phyloP scores from a whole-genome alignment of 345 rosid species.

The Bretschneidera sinensis region DNA sequence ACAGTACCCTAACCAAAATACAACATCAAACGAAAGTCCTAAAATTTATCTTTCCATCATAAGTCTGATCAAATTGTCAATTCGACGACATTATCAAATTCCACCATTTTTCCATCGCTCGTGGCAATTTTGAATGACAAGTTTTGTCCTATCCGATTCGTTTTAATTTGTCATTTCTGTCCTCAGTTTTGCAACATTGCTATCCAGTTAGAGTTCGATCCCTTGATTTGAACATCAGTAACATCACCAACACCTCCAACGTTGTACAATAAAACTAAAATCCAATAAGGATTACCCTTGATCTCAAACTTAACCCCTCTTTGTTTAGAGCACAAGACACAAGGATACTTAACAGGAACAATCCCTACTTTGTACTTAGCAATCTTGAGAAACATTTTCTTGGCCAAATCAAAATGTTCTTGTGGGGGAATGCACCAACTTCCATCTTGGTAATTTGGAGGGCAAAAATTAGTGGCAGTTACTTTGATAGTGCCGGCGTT shows the following conservation, averaged over 20 bases:
- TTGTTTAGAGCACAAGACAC: constrained; percentile 23
- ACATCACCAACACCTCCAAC: constrained; percentile 21
- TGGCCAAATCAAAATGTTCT: constrained; percentile 35
- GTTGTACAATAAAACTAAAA: constrained; percentile 22
- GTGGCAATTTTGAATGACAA: constrained; percentile 33
- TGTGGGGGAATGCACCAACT: constrained; percentile 41
- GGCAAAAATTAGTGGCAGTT: constrained; percentile 57
- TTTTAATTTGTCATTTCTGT: constrained; percentile 27
- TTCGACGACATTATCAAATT: constrained; percentile 19
- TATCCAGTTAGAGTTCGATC: constrained; percentile 14
- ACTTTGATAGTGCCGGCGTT: constrained; percentile 30
- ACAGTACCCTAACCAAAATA: too few species aligned
- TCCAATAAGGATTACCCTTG: constrained; percentile 26
- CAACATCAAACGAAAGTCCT: too few species aligned
- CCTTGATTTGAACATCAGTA: constrained; percentile 3
- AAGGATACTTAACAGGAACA: constrained; percentile 26
- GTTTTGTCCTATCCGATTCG: constrained; percentile 20
- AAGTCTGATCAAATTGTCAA: constrained; percentile 17
- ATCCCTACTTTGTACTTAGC: constrained; percentile 31
- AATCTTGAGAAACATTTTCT: constrained; percentile 29
- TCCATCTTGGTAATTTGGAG: constrained; percentile 24
- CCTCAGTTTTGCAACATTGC: constrained; percentile 41
- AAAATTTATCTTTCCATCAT: constrained; percentile 17
- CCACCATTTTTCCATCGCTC: constrained; percentile 22
- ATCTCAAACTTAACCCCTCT: constrained; percentile 35